Base-by-base conservation (phyloP, 1,284 basidiomycete genomes). In the Athelia psychrophila region DNA sequence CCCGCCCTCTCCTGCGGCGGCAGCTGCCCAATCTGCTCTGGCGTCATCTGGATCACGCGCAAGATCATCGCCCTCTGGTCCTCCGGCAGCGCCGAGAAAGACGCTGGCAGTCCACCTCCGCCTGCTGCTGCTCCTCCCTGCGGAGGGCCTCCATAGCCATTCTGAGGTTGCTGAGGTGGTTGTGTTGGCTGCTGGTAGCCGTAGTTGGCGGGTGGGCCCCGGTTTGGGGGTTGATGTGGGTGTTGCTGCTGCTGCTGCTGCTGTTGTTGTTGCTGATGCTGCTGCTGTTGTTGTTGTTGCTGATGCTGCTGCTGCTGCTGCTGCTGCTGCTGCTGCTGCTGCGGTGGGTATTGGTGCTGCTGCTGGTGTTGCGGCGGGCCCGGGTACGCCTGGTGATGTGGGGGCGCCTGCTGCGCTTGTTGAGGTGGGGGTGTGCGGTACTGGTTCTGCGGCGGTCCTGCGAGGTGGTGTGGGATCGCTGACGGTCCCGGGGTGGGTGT, bases 21-120 rank as follows among this genome's bases (percentile, higher is more conserved):
- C 24, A 88, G 67, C 59, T 70, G 69, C 52, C 79, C 77, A 50
- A 89, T 79, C 60, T 89, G 83, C 47, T 88, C 86, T 3, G 82
- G 79, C 1, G 83, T 83, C 84, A 89, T 86, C 16, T 79, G 73
- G 47, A 88, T 62, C 9, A 89, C 80, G 45, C 79, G 78, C 71
- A 87, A 74, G 22, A 89, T 81, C 62, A 88, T 75, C 23, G 79
- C 78, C 85, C 88, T 86, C 59, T 88, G 86, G 10, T 86, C 86
- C 48, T 87, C 84, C 9, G 84, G 81, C 45, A 88, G 79, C 18
- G 72, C 72, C 40, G 81, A 77, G 13, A 30, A 30, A 6, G 27
- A 13, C 13, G 27, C 27, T 13, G 27, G 27, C 27, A 30, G 27
- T 13, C 27, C 27, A 6, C 27, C 27, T 30, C 13, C 6, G 6